phyloP scores from a whole-genome alignment of 108 stramenopile species.

The Nitzschia inconspicua region DNA sequence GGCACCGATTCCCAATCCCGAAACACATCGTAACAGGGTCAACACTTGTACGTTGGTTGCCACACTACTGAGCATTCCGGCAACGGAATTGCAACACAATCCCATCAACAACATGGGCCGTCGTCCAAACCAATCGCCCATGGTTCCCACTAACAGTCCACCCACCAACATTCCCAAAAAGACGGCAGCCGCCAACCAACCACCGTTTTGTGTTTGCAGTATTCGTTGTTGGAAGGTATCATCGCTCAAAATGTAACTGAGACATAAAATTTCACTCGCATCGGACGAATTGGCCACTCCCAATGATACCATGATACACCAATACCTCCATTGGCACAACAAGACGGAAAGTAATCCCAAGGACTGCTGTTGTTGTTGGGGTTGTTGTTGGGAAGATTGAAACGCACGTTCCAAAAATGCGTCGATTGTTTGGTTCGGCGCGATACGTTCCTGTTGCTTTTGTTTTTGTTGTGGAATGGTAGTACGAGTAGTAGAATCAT shows the following conservation, averaged over 20 bases:
- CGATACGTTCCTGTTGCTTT: no score
- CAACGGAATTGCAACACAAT: slow-evolving; percentile 48
- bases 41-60: slow-evolving; percentile 31
- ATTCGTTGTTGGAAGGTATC: slow-evolving; percentile 37
- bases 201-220: slow-evolving; percentile 19
- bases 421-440: no score
- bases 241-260: slow-evolving; percentile 69
- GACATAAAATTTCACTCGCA: slow-evolving; percentile 72
- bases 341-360: background rate
- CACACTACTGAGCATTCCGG: slow-evolving; percentile 55
- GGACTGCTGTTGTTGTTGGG: background rate
- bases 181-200: slow-evolving; percentile 64
- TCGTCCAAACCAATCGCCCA: slow-evolving; percentile 66
- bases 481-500: no score
- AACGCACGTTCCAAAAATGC: no score
- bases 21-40: slow-evolving; percentile 53
- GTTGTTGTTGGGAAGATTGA: background rate
- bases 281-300: slow-evolving; percentile 74
- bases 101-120: slow-evolving; percentile 61
- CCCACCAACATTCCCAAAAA: slow-evolving; percentile 82
- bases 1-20: slow-evolving; percentile 73
- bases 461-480: no score
- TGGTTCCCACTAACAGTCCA: slow-evolving; percentile 56
- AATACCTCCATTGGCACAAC: slow-evolving; percentile 58
- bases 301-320: slow-evolving; percentile 61